These are phyloP conservation scores for Suillus brevipes DNA, from an alignment of 768 basidiomycete genomes.

Conservation along the genomic window DNA sequence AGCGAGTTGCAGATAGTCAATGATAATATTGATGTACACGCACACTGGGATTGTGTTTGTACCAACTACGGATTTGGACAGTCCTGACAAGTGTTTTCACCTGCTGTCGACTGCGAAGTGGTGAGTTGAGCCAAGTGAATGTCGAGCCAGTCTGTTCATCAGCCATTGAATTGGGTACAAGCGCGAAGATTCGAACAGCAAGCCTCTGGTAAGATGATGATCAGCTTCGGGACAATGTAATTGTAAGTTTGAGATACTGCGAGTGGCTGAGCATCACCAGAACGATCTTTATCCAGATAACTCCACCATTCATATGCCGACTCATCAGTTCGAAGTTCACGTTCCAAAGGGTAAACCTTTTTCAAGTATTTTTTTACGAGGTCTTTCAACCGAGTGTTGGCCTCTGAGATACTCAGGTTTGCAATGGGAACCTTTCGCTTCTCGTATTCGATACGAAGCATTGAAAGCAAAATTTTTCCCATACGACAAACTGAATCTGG, in stretches of 20 bases:
- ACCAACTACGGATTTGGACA: not conserved
- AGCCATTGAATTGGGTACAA: conserved; percentile 30
- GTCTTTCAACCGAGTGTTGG: not conserved
- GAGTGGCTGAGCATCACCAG: not conserved
- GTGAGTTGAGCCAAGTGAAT: conserved; percentile 21
- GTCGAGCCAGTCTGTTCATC: conserved; percentile 28
- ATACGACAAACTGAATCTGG: not conserved
- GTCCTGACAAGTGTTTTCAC: too few species aligned
- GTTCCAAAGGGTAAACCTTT: too few species aligned
- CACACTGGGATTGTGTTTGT: too few species aligned
- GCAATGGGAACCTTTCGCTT: not conserved
- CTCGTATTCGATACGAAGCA: not conserved
- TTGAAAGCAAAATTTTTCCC: not conserved
- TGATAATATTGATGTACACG: too few species aligned
- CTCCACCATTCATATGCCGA: too few species aligned
- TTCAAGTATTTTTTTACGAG: not conserved
- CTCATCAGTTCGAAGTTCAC: too few species aligned
- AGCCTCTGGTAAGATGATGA: conserved; percentile 14
- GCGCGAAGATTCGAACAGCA: conserved; percentile 24
- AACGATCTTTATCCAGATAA: too few species aligned
- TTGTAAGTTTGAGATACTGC: not conserved
- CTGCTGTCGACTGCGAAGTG: too few species aligned
- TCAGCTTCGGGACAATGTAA: not conserved
- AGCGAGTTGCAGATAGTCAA: too few species aligned
- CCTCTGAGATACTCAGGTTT: not conserved